These are phyloP conservation scores for Cutaneotrichosporon spelunceum DNA, from an alignment of 1,284 basidiomycete genomes.

Conservation along the genomic window DNA sequence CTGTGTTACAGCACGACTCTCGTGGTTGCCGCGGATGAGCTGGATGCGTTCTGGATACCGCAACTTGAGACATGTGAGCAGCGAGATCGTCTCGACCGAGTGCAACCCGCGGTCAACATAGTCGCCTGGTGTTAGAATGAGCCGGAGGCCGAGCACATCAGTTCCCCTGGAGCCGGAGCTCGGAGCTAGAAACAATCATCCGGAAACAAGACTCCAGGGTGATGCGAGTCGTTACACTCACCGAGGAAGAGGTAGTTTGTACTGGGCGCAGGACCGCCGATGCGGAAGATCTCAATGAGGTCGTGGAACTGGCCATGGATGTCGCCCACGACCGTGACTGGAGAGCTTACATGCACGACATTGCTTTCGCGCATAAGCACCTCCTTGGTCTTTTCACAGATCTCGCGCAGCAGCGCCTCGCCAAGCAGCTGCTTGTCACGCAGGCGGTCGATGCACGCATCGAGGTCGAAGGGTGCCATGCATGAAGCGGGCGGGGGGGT, in stretches of 20 bases:
- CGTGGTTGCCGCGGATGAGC: slow-evolving; percentile 96
- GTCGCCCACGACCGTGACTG: slow-evolving; percentile 99
- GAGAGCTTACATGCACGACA: slow-evolving; percentile 93
- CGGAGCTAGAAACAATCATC: too few relatives aligned
- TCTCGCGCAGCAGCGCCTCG: slow-evolving; percentile 86
- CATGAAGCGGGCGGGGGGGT: slow-evolving; percentile 12
- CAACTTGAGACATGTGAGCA: slow-evolving; percentile 93
- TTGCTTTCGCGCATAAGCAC: slow-evolving; percentile 98
- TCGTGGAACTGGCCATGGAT: slow-evolving; percentile 99
- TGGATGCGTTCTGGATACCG: slow-evolving; percentile 97
- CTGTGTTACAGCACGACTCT: slow-evolving; percentile 96
- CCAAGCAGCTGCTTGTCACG: slow-evolving; percentile 87
- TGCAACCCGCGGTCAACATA: slow-evolving; percentile 97
- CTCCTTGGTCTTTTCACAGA: slow-evolving; percentile 98
- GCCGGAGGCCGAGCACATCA: not conserved
- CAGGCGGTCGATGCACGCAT: slow-evolving; percentile 87
- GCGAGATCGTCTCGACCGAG: slow-evolving; percentile 96
- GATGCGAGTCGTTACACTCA: slow-evolving; percentile 54
- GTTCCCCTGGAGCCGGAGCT: not conserved
- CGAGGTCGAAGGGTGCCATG: slow-evolving; percentile 91
- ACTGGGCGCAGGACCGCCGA: slow-evolving; percentile 92
- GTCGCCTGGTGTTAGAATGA: slow-evolving; percentile 63
- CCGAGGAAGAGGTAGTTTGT: slow-evolving; percentile 98
- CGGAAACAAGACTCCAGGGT: not conserved
- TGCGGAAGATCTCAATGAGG: slow-evolving; percentile 96